Evolutionary conservation across 2,329 filamentous ascomycete species (phyloP).

Genomic region (Ascochyta koolunga): DNA sequence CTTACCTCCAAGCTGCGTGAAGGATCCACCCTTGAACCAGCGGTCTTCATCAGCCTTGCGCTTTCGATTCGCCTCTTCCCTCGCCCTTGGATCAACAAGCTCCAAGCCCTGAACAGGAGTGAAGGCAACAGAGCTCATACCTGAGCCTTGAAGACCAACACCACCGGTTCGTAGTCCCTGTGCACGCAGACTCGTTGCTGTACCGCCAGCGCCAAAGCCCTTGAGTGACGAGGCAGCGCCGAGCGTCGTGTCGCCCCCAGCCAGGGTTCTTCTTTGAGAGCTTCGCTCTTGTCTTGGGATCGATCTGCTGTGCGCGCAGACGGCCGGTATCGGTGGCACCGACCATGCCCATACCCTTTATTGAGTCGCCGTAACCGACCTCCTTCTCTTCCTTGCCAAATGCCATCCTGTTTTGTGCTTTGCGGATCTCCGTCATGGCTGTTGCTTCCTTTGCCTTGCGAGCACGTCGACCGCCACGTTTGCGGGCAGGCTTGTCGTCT

Average conservation of each 20-base stretch:
- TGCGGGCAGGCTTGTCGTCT: constrained; percentile 92
- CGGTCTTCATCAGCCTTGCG: constrained; percentile 91
- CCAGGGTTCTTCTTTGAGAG: constrained; percentile 94
- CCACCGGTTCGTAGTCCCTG: constrained; percentile 82
- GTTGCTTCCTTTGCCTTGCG: constrained; percentile 95
- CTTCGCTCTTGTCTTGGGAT: constrained; percentile 90
- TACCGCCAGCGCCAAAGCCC: constrained; percentile 73
- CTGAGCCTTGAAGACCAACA: constrained; percentile 69
- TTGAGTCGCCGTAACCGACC: constrained; percentile 87
- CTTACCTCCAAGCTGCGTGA: constrained; percentile 75
- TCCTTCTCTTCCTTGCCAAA: constrained; percentile 97
- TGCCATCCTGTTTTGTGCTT: constrained; percentile 93
- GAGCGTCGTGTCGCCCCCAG: constrained; percentile 75
- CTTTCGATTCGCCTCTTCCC: constrained; percentile 86
- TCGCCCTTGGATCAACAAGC: constrained; percentile 89
- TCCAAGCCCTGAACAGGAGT: constrained; percentile 94
- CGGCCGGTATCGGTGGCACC: constrained; percentile 86
- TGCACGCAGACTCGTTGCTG: constrained; percentile 72
- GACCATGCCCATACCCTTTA: constrained; percentile 93
- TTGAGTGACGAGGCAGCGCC: constrained; percentile 70
- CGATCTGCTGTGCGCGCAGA: constrained; percentile 85
- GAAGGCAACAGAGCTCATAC: constrained; percentile 88
- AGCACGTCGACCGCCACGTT: constrained; percentile 87
- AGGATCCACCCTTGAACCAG: constrained; percentile 97
- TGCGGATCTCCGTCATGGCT: constrained; percentile 94